A percentile compares a stretch with the other conserved stretches of the same genome.
Conservation (phyloP, 2,329 filamentous ascomycete species). For the Penicillium sp. region DNA sequence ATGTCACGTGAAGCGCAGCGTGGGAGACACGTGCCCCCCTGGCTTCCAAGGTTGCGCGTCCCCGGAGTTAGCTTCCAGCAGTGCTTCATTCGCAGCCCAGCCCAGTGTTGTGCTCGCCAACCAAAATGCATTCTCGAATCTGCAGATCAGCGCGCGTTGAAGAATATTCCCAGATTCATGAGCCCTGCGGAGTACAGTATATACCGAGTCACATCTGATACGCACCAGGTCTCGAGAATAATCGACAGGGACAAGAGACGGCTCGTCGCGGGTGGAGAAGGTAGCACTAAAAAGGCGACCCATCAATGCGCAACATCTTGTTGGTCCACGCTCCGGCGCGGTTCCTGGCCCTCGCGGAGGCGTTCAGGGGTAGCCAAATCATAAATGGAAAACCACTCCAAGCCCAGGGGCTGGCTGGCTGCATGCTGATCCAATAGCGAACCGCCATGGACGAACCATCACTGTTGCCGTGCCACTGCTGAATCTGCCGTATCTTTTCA, state of each 20-base stretch:
- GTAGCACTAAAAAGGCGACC: neutral
- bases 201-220: neutral
- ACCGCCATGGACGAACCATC: neutral
- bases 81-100: too few species aligned
- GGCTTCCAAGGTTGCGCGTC: too few species aligned
- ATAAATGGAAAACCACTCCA: neutral
- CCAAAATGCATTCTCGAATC: too few species aligned
- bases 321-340: constrained; percentile 1
- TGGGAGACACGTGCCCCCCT: too few species aligned
- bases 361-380: constrained; percentile 9
- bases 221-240: neutral
- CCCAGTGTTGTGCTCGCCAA: too few species aligned
- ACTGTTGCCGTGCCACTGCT: neutral
- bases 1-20: too few species aligned
- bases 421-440: neutral
- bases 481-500: neutral
- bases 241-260: neutral
- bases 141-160: too few species aligned
- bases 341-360: constrained; percentile 6
- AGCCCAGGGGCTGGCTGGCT: constrained; percentile 7
- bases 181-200: too few species aligned
- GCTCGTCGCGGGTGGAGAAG: neutral
- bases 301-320: constrained; percentile 8
- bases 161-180: too few species aligned
- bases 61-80: too few species aligned